Base-by-base conservation (phyloP, 176 grass and related monocot species). In the Aegilops bicornis region DNA sequence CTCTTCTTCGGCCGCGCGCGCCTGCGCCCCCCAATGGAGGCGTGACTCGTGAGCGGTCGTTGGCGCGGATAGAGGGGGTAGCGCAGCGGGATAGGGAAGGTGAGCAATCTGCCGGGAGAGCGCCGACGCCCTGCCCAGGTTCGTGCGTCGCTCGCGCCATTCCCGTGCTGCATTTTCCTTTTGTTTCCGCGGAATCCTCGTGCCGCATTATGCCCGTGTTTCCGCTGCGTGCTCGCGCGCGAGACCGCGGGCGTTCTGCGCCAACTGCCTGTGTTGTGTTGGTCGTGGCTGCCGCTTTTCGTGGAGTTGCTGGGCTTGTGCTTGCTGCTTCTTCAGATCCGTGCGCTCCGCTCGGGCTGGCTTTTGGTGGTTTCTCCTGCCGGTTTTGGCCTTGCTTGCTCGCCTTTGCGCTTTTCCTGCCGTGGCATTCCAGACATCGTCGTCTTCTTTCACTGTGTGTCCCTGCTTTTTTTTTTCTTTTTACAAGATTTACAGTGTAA, bases 241-340 rank as follows among this genome's bases (percentile, higher is more conserved):
- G 59, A 64, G 23, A 5, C 35, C 2, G 33, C 13, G 14, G 10
- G 45, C 13, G 25, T 30, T 36, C 10, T 50, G 13, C 42, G 39
- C 70, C 6, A 25, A 4, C 24, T 25, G n/a, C 13, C 56, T 33
- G 27, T 7, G 14, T 52, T 37, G 67, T 22, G 50, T 14, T 42
- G 10, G 69, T 68, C 43, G 15, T 16, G 50, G 16, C 5, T 7
- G 24, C 77, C 42, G 20, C 23, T 37, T 61, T 58, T 11, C 5
- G 56, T 13, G 73, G 73, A 23, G 71, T 16, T 17, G 8, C 40
- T 7, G n/a, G 6, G n/a, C 23, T 43, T 11, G 23, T 16, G 65
- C 17, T 40, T 25, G 32, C 8, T 37, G 62, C 58, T 74, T n/a
- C 15, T 19, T 31, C 75, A 87, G 85, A 91, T 87, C 85, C 80